Base-by-base conservation (phyloP, 1,139 yeast genomes). In the Yamadazyma diddensiae region DNA sequence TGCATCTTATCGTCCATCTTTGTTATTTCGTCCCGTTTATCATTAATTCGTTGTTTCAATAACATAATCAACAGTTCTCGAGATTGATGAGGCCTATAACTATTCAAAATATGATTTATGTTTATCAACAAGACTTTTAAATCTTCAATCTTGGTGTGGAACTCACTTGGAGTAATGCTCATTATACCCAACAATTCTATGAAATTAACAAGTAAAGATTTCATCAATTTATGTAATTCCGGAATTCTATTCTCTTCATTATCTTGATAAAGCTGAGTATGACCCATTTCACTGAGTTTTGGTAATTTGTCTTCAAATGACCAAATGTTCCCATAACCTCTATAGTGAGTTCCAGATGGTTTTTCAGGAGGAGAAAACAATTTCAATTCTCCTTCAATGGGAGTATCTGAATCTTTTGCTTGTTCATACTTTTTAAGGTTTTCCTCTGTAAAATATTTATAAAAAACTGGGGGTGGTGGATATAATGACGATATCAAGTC, bases 21-120 rank as follows among this genome's bases (percentile, higher is more conserved):
- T 16, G 54, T 55, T n/a, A 79, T 78, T 45, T 80, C 85, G 7
- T 52, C 49, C 38, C 58, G 62, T 45, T 79, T 79, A 26, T 62
- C 55, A 29, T 70, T 78, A 17, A 82, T 69, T 48, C 80, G 83
- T 33, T 77, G 79, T 48, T 75, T 79, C 54, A 87, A 62, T 35
- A 84, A 61, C 70, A 81, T 67, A 29, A 84, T 81, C 44, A 87
- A 69, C 38, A 87, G 79, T 48, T 87, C 95, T 28, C 95, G 67
- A 6, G 90, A 80, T 52, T 87, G 96, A 54, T 87, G 95, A 0
- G 95, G 95, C 36, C 95, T 65, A 57, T 86, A 87, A 34, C 86
- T 86, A 55, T 87, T 87, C 39, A 87, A 60, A 34, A 87, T 59
- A 53, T 87, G 95, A 52, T 86, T 94, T 44, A 86, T 81, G 52